Evolutionary conservation across 2,329 filamentous ascomycete genomes (phyloP).

Genomic region (Pseudogymnoascus sp.): DNA sequence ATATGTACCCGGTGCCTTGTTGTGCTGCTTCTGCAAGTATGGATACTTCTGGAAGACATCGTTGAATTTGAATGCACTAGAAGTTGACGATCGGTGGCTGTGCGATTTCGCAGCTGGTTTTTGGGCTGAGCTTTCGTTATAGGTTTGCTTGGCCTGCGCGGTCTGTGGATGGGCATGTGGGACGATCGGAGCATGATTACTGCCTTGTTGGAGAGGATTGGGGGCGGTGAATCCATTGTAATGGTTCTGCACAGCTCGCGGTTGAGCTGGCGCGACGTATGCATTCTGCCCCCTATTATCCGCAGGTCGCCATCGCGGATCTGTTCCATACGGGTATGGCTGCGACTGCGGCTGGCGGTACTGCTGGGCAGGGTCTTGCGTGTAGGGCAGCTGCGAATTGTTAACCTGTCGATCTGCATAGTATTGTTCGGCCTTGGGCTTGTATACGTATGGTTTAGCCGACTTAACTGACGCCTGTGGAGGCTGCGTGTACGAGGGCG

Average conservation of each 20-base stretch:
- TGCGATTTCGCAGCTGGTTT: neutral
- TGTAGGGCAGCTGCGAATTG: conserved; percentile 26
- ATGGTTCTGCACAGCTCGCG: neutral
- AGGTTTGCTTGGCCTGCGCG: neutral
- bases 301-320: conserved; percentile 20
- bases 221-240: neutral
- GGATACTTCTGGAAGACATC: conserved; percentile 22
- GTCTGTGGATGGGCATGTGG: neutral
- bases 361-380: conserved; percentile 18
- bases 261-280: neutral
- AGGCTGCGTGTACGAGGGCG: neutral
- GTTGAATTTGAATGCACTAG: neutral
- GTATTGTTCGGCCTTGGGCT: conserved; percentile 31
- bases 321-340: conserved; percentile 24
- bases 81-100: neutral
- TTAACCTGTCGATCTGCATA: conserved; percentile 26
- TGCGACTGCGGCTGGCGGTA: conserved; percentile 13
- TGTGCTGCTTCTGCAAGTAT: conserved; percentile 53
- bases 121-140: neutral
- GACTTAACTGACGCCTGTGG: conserved; percentile 18
- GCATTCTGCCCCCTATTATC: neutral
- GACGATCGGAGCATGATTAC: neutral
- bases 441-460: conserved; percentile 46
- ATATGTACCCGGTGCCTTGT: conserved; percentile 48
- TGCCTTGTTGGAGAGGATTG: neutral